Evolutionary conservation across 306 rosid species (phyloP), one percentile per base, ranked within the genome.

Genomic region (Glycine latifolia): DNA sequence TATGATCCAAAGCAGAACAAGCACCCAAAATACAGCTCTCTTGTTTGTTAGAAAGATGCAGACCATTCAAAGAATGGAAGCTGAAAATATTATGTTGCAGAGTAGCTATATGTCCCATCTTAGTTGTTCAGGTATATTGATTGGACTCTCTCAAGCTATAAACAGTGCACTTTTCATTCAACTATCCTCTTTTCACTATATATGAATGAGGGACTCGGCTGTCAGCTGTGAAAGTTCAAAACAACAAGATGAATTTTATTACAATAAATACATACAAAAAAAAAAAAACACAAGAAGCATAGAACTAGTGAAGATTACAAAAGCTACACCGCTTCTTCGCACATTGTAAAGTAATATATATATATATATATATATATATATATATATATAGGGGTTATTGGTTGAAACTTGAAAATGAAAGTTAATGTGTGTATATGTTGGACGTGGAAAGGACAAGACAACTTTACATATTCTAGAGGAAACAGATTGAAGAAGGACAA

Each of bases 51-150:
- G 79, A 70, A 39, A 79, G 86, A 76, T 62, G 84, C 81, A 81
- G 67, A 78, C 80, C 88, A 79, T 62, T 73, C 67, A 85, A 76
- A 86, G 82, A 43, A 66, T 63, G 79, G 77, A 77, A 69, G 31
- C 79, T 75, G 67, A 89, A 87, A 73, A 76, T 39, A 70, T 67
- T 75, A 76, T 80, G 86, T 77, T 85, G 94, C 46, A 88, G 78
- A 81, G 88, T 65, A 73, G 81, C 73, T 11, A 73, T 43, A 67
- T 87, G 77, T 44, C 86, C 92, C 97, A 92, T 92, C 62, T 65
- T 78, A 70, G 58, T 44, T 67, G 76, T 76, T 81, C 76, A 68
- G 20, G 47, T 83, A 62, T 31, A 56, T 71, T 41, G 56, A 81
- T 82, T 48, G 77, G 73, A 76, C 56, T 70, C 71, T 54, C 71